These are phyloP conservation scores for Debaryomycetaceae sp. DNA, from an alignment of 1,139 yeast genomes.

Conservation along the genomic window DNA sequence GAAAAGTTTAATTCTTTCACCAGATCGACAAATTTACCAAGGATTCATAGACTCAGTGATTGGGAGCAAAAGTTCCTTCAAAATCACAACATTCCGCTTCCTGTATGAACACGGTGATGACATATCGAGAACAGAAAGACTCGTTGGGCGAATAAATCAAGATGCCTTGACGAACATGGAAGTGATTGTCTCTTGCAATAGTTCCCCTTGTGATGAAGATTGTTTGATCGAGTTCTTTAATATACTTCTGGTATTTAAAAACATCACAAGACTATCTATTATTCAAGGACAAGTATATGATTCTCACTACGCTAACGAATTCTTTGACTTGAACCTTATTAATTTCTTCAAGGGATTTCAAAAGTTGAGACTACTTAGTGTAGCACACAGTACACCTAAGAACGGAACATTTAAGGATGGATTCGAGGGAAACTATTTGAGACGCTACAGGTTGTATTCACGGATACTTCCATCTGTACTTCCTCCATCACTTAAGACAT, in stretches of 20 bases:
- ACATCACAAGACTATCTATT: constrained; percentile 39
- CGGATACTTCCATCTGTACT: constrained; percentile 45
- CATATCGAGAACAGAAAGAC: constrained; percentile 2
- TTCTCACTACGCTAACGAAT: constrained; percentile 49
- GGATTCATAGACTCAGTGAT: constrained; percentile 9
- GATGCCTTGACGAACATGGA: constrained; percentile 19
- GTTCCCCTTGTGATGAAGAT: constrained; percentile 34
- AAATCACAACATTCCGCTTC: constrained; percentile 15
- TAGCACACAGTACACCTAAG: constrained; percentile 50
- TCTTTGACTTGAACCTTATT: constrained; percentile 51
- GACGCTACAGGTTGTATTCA: constrained; percentile 52
- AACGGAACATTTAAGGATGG: constrained; percentile 45
- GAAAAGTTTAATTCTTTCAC: constrained; percentile 15
- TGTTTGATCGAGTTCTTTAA: constrained; percentile 41
- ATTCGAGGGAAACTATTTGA: constrained; percentile 65
- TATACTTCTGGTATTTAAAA: constrained; percentile 16
- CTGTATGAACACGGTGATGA: constrained; percentile 10
- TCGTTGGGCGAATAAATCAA: constrained; percentile 5
- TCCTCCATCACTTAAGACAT: constrained; percentile 28
- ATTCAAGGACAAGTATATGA: constrained; percentile 36
- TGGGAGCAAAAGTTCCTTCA: constrained; percentile 4
- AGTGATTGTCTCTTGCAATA: constrained; percentile 29
- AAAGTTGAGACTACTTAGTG: constrained; percentile 34
- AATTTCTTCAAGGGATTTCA: constrained; percentile 37
- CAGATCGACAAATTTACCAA: constrained; percentile 13